Evolutionary conservation across 768 basidiomycete genomes (phyloP).

Genomic region (Hysterangium stoloniferum): DNA sequence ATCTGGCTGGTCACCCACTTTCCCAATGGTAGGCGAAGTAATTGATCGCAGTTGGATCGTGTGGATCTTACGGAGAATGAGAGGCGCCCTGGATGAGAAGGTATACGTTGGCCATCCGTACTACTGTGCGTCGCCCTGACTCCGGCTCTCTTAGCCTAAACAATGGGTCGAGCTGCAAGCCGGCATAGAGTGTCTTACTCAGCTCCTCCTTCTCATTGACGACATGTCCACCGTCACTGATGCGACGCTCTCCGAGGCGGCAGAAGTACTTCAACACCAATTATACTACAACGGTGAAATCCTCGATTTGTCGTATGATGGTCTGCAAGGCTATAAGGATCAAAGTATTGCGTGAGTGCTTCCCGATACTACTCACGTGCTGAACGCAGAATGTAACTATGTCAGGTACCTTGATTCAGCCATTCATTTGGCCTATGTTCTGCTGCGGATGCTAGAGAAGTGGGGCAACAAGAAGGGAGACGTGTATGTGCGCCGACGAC

Average conservation of each 20-base stretch:
- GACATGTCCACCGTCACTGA: slow-evolving; percentile 47
- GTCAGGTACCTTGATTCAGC: slow-evolving; percentile 82
- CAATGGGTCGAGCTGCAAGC: slow-evolving; percentile 92
- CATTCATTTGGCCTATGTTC: slow-evolving; percentile 72
- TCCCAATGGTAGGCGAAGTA: slow-evolving; percentile 76
- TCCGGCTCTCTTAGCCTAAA: slow-evolving; percentile 58
- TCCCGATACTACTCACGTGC: not conserved
- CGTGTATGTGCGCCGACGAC: slow-evolving; percentile 63
- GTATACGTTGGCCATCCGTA: slow-evolving; percentile 32
- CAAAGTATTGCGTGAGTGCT: slow-evolving; percentile 33
- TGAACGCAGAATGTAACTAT: slow-evolving; percentile 33
- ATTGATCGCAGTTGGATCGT: slow-evolving; percentile 81
- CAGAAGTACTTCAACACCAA: slow-evolving; percentile 78
- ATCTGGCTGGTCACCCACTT: slow-evolving; percentile 36
- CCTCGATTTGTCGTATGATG: slow-evolving; percentile 78
- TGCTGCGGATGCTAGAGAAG: slow-evolving; percentile 85
- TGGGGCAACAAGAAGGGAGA: slow-evolving; percentile 70
- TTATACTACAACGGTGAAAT: slow-evolving; percentile 94
- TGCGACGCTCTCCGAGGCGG: slow-evolving; percentile 59
- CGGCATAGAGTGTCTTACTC: slow-evolving; percentile 89
- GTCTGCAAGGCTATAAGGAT: slow-evolving; percentile 72
- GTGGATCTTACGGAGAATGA: slow-evolving; percentile 88
- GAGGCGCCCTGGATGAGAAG: slow-evolving; percentile 85
- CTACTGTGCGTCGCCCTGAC: slow-evolving; percentile 7
- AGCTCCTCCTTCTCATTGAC: slow-evolving; percentile 85